Percentiles rank a stretch among this genome's conserved stretches.
Evolutionary conservation across 2,329 filamentous ascomycete species (phyloP).

Genomic region (Trichoderma hamatum): DNA sequence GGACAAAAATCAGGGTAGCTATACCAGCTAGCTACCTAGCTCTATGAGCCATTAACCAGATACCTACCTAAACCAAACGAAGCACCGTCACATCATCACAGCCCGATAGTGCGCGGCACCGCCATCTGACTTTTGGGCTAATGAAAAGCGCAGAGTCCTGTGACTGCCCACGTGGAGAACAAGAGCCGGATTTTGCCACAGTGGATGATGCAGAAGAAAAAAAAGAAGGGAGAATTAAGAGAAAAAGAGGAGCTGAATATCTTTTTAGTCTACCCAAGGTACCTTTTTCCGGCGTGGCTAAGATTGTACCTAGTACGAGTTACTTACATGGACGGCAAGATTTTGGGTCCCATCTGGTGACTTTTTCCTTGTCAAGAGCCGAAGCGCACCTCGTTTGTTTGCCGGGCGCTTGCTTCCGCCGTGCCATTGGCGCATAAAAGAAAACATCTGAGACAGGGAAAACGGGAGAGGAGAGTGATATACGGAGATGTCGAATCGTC

Average conservation of each 20-base stretch:
- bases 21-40: neutral
- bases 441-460: neutral
- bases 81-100: neutral
- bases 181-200: conserved; percentile 16
- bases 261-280: neutral
- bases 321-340: neutral
- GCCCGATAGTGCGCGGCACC: neutral
- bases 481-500: neutral
- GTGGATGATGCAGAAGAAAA: neutral
- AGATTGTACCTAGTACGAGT: neutral
- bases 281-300: neutral
- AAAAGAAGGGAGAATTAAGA: neutral
- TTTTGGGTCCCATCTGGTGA: neutral
- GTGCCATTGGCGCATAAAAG: neutral
- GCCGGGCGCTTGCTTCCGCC: conserved; percentile 9
- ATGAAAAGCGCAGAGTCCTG: conserved; percentile 1
- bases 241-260: neutral
- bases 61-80: neutral
- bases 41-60: conserved; percentile 21
- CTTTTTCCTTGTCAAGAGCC: neutral
- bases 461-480: neutral
- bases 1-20: neutral
- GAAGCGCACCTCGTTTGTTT: neutral
- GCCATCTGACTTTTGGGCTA: conserved; percentile 11
- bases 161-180: conserved; percentile 23